Conservation (phyloP, 2,329 filamentous ascomycete species). For the Aspergillus flavus region DNA sequence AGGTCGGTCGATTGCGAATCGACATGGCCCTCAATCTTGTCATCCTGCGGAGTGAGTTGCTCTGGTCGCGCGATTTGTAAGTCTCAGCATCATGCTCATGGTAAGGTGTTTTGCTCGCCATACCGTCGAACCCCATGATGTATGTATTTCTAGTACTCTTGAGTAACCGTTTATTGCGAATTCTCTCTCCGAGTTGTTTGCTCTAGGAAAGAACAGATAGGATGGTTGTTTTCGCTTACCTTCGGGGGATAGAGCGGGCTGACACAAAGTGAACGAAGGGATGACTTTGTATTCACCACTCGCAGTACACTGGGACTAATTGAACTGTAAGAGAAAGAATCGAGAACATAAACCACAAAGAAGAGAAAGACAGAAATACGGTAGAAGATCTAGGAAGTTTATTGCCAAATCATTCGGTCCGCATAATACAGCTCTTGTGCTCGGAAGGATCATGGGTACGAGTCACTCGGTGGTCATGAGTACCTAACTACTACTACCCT, state of each 20-base stretch:
- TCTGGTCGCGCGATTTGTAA: slow-evolving; percentile 7
- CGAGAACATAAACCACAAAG: background rate
- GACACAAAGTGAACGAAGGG: background rate
- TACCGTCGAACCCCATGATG: slow-evolving; percentile 11
- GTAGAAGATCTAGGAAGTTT: slow-evolving; percentile 3
- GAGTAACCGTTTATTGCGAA: background rate
- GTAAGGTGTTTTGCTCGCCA: background rate
- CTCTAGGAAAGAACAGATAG: background rate
- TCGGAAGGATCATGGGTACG: background rate
- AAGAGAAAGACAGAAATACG: slow-evolving; percentile 3
- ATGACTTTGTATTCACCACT: background rate
- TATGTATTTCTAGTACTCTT: background rate
- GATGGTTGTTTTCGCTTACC: background rate
- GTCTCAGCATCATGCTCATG: background rate
- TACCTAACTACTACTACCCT: background rate
- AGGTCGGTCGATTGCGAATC: slow-evolving; percentile 24
- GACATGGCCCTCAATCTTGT: slow-evolving; percentile 26
- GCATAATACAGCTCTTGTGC: background rate
- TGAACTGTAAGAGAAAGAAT: background rate
- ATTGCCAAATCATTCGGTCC: background rate
- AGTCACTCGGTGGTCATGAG: background rate
- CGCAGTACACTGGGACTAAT: background rate
- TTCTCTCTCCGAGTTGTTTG: background rate
- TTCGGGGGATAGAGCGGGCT: background rate
- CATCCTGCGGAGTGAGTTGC: slow-evolving; percentile 7